Base-by-base conservation (phyloP, 1,284 basidiomycete genomes). In the Cutaneotrichosporon curvatum region DNA sequence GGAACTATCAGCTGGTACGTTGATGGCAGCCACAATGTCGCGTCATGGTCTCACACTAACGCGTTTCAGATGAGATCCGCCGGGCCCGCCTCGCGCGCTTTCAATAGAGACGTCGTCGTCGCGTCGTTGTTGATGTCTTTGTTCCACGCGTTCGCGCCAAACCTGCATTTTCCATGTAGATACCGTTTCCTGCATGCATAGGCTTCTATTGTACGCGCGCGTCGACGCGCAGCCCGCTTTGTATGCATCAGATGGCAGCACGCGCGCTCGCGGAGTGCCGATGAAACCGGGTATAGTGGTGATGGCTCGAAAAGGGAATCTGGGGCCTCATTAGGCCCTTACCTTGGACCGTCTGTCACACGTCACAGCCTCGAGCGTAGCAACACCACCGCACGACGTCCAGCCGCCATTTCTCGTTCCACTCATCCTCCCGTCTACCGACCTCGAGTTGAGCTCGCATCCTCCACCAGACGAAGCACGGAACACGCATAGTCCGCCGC, bases 61-160 rank as follows among this genome's bases (percentile, higher is more conserved):
- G 56, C 25, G 25, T 28, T 83, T 35, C 48, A 67, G 89, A 90
- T 47, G 87, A 92, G 68, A 79, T 94, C 57, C 77, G 89, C 37
- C 74, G 77, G 65, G 73, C 80, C 58, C 76, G 89, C 42, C 69
- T 92, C 56, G 89, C 85, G 11, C 79, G 79, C 56, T 92, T 92
- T 48, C 61, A 63, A 18, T 43, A 32, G 30, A 10, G n/a, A n/a
- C n/a, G n/a, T n/a, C n/a, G n/a, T n/a, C n/a, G n/a, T n/a, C n/a
- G n/a, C n/a, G n/a, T n/a, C n/a, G n/a, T n/a, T n/a, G n/a, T n/a
- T n/a, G n/a, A n/a, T n/a, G n/a, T n/a, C n/a, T n/a, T 8, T 34
- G 33, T 18, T 8, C 15, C 7, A 7, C 7, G 12, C 25, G 8
- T 7, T 12, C 25, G 7, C 12, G 25, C 12, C 5, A 36, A 19